Base-by-base conservation (phyloP, 768 basidiomycete species). In the Neoboletus brunneissimus region DNA sequence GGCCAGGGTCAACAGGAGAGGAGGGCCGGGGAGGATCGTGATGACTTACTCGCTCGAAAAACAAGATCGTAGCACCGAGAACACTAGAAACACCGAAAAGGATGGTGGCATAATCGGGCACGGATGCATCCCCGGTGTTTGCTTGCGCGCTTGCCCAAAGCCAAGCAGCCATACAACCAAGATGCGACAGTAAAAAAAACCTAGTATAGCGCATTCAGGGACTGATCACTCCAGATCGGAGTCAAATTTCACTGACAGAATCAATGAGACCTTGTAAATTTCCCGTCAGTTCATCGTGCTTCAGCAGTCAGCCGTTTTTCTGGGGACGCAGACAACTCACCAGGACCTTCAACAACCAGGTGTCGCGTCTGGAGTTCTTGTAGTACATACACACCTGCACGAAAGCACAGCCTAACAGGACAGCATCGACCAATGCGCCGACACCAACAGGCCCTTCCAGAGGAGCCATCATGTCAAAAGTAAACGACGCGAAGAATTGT, bases 301-400 rank as follows among this genome's bases (percentile, higher is more conserved):
- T 32, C 4, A 20, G 34, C 15, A 12, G 47, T 50, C 48, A 5
- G 12, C 20, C 27, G 7, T 16, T 27, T 20, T 37, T 11, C 4
- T 41, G 7, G 20, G 27, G 31, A 55, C 1, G 23, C 16, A 5
- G 20, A 44, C 23, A 29, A 59, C 67, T 64, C 31, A 68, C 67
- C 59, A 66, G 25, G 41, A 48, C 0, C 23, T 51, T 66, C 25
- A 57, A 37, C 13, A 43, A 40, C 61, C 64, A 66, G 20, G 31
- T 6, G 22, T 64, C 57, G 3, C 53, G 41, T 46, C 49, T 53
- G 46, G 59, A 45, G 40, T 61, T 68, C 16, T 57, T 61, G 66
- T 55, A 68, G 54, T 68, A 70, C 45, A 68, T 48, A 54, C 57
- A 66, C 7, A 61, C 64, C 51, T 68, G 67, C 37, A 70, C 54